Evolutionary conservation across 2,329 filamentous ascomycete genomes (phyloP).

Genomic region (Trichophyton equinum): DNA sequence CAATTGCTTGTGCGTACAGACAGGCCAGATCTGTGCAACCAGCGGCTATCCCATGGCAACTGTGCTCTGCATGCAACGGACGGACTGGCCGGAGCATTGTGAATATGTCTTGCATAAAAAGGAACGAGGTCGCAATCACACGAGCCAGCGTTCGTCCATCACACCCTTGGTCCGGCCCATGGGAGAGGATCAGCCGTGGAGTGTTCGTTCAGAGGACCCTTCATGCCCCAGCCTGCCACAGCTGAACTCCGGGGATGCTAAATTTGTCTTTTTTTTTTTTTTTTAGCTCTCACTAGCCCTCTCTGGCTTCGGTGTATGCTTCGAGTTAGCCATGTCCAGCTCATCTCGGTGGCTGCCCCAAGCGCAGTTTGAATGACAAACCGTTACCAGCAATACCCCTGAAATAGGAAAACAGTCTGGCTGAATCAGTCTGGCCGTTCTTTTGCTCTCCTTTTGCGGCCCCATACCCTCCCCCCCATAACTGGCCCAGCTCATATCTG

Average conservation of each 20-base stretch:
- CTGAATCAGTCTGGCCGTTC: background rate
- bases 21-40: too few species aligned
- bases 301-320: too few species aligned
- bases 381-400: background rate
- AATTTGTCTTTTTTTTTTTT: too few species aligned
- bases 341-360: background rate
- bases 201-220: background rate
- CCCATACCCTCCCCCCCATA: background rate
- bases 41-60: too few species aligned
- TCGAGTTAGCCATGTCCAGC: background rate
- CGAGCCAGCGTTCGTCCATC: background rate
- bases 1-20: too few species aligned
- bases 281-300: too few species aligned
- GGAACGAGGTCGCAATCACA: background rate
- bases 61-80: too few species aligned
- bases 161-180: background rate
- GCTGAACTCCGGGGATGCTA: too few species aligned
- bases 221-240: too few species aligned
- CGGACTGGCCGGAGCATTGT: background rate
- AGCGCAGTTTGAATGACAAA: background rate
- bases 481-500: background rate
- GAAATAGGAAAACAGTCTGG: background rate
- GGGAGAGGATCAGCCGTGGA: background rate
- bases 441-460: background rate
- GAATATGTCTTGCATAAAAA: background rate